Conservation (phyloP, 306 rosid genomes). For the Cercis canadensis region DNA sequence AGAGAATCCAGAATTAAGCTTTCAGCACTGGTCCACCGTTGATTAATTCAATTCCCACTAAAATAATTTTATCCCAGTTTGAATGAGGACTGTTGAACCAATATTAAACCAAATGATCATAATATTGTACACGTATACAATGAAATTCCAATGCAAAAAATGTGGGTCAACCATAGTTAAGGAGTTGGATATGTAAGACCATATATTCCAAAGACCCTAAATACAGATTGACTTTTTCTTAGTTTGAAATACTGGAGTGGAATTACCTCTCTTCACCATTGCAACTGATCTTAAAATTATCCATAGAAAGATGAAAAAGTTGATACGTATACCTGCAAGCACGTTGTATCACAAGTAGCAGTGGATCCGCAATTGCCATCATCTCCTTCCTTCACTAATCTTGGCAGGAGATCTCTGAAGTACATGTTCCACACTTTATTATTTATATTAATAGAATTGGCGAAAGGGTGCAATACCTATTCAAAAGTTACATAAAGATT, state of each 20-base stretch:
- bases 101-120: too few relatives aligned
- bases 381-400: slow-evolving; percentile 80
- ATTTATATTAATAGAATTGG: slow-evolving; percentile 80
- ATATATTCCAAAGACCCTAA: neutral
- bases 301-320: neutral
- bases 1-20: too few relatives aligned
- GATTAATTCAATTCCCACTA: too few relatives aligned
- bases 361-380: slow-evolving; percentile 90
- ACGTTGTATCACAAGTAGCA: slow-evolving; percentile 82
- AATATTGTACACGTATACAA: too few relatives aligned
- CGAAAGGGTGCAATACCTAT: slow-evolving; percentile 85
- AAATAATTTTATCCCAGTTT: too few relatives aligned
- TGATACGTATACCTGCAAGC: slow-evolving; percentile 83
- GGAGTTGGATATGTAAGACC: too few relatives aligned
- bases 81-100: too few relatives aligned
- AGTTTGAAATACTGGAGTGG: neutral
- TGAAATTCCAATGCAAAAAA: too few relatives aligned
- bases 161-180: too few relatives aligned
- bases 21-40: too few relatives aligned
- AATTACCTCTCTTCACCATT: neutral
- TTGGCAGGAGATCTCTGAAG: slow-evolving; percentile 80
- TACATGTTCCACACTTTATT: slow-evolving; percentile 79
- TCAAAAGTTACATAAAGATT: slow-evolving; percentile 27
- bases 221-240: neutral
- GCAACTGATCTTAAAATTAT: slow-evolving; percentile 4